Percentiles rank a stretch among this genome's conserved stretches.
Conservation (phyloP, 805 yeast genomes). For the Pichia manshurica region DNA sequence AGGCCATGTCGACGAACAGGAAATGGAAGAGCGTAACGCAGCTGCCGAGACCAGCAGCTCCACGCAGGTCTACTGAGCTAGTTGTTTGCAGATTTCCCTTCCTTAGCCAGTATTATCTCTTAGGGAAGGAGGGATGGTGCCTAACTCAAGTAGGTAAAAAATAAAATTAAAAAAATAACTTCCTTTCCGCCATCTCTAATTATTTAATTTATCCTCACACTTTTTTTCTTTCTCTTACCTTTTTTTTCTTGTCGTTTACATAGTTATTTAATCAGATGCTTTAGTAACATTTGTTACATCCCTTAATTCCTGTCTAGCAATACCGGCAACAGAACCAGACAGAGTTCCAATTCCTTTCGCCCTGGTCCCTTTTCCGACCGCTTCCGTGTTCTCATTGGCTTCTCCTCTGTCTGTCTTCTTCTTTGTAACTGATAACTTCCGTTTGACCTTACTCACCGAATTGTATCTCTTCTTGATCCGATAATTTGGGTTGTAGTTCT, state of each 20-base stretch:
- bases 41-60: not conserved
- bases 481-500: not conserved
- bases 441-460: not conserved
- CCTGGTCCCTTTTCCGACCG: not conserved
- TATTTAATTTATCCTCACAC: not conserved
- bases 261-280: not conserved
- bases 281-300: not conserved
- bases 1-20: not conserved
- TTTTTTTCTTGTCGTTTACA: not conserved
- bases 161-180: no score
- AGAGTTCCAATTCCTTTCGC: not conserved
- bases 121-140: not conserved
- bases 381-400: not conserved
- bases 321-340: not conserved
- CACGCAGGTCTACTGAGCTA: not conserved
- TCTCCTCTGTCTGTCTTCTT: not conserved
- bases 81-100: not conserved
- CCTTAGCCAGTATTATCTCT: not conserved
- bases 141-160: no score
- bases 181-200: not conserved
- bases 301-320: not conserved
- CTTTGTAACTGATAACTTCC: not conserved
- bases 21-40: not conserved
- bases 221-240: not conserved
- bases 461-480: not conserved